These are phyloP conservation scores for Podospora sp. DNA, from an alignment of 495 filamentous ascomycete species.

Conservation along the genomic window DNA sequence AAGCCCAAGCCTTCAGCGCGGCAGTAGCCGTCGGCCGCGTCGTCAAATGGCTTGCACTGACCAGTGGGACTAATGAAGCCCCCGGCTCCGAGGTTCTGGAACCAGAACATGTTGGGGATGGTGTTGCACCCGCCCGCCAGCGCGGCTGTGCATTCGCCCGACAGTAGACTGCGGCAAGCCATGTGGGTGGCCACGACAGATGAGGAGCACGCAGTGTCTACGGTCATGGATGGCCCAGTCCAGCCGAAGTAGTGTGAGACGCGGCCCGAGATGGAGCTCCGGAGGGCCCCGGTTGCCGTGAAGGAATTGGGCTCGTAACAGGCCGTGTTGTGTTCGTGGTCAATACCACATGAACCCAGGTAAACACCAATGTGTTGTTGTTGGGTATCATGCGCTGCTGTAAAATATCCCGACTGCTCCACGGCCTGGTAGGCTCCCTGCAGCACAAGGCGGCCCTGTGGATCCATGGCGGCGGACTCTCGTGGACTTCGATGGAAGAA, in stretches of 20 bases:
- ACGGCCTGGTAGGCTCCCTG: conserved; percentile 79
- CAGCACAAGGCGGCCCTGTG: conserved; percentile 74
- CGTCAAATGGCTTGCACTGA: conserved; percentile 60
- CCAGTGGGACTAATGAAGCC: conserved; percentile 47
- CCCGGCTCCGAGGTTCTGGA: conserved; percentile 47
- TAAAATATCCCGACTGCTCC: conserved; percentile 61
- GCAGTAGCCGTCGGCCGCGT: conserved; percentile 62
- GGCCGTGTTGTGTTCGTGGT: conserved; percentile 40
- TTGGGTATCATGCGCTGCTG: conserved; percentile 28
- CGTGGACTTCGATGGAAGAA: conserved; percentile 61
- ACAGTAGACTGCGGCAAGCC: conserved; percentile 50
- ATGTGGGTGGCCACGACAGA: conserved; percentile 56
- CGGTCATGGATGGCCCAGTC: conserved; percentile 38
- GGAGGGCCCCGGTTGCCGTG: conserved; percentile 22
- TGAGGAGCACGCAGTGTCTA: conserved; percentile 59
- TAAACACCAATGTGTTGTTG: conserved; percentile 30
- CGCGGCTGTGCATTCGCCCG: conserved; percentile 43
- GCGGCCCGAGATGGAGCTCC: conserved; percentile 47
- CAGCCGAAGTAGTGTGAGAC: conserved; percentile 54
- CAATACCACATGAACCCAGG: conserved; percentile 32
- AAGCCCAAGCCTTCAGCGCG: conserved; percentile 60
- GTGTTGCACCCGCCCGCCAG: conserved; percentile 41
- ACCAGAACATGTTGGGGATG: conserved; percentile 53
- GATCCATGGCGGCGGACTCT: conserved; percentile 65
- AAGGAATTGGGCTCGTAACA: conserved; percentile 47